Percentiles rank a stretch among this genome's conserved stretches.
Evolutionary conservation across 768 basidiomycete genomes (phyloP).

Genomic region (Xerocomellus intermedius): DNA sequence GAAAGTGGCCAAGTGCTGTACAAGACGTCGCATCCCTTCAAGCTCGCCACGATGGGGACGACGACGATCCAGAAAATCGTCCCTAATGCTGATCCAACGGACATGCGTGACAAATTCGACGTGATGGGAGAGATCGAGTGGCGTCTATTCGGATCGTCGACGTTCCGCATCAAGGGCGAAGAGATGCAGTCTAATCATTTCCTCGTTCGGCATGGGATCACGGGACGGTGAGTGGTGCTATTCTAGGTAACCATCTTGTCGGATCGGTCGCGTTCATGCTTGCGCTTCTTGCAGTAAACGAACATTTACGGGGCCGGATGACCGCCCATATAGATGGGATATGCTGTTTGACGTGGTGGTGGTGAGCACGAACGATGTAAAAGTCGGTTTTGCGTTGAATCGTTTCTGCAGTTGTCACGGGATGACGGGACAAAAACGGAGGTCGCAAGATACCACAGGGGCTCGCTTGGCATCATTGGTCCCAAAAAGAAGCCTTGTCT

Average conservation of each 20-base stretch:
- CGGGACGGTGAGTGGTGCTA: constrained; percentile 10
- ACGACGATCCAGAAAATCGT: constrained; percentile 24
- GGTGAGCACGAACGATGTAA: neutral
- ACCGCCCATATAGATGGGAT: constrained; percentile 32
- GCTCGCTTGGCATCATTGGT: constrained; percentile 18
- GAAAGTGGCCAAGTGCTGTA: constrained; percentile 26
- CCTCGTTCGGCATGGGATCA: constrained; percentile 16
- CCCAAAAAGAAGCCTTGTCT: constrained; percentile 11
- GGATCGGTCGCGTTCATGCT: neutral
- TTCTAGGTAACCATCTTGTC: neutral
- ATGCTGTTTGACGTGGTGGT: constrained; percentile 13
- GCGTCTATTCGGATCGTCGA: constrained; percentile 24
- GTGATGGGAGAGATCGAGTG: constrained; percentile 36
- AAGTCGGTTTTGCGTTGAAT: neutral
- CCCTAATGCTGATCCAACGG: constrained; percentile 12
- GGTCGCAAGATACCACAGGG: constrained; percentile 18
- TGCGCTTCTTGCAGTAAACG: constrained; percentile 5
- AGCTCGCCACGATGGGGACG: constrained; percentile 1
- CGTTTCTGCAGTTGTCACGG: constrained; percentile 9
- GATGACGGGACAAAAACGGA: constrained; percentile 13
- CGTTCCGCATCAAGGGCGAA: constrained; percentile 28
- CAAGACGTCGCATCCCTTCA: constrained; percentile 18
- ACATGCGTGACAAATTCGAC: constrained; percentile 29
- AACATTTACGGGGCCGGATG: constrained; percentile 33
- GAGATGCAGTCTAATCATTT: constrained; percentile 26